These are phyloP conservation scores for Litchi chinensis DNA, from an alignment of 345 rosid genomes.

Conservation along the genomic window DNA sequence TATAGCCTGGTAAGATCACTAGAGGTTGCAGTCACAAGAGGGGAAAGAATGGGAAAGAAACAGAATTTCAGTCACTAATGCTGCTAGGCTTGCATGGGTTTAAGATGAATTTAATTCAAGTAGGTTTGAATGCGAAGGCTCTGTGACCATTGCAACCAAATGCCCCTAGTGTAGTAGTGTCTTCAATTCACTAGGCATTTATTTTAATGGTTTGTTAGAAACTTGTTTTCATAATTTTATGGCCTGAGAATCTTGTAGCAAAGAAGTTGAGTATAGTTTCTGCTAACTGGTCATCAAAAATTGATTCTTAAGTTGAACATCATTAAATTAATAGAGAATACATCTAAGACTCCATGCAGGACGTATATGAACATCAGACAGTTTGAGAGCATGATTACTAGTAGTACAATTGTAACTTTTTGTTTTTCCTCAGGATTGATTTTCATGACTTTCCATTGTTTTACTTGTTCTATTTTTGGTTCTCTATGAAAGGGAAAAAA, in stretches of 20 bases:
- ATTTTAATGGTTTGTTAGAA: background rate
- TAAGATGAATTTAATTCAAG: background rate
- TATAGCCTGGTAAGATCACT: background rate
- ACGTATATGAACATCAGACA: background rate
- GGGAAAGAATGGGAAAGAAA: background rate
- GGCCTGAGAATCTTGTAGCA: background rate
- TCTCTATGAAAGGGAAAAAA: background rate
- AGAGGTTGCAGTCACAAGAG: background rate
- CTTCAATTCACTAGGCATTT: background rate
- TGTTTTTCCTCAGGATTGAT: slow-evolving; percentile 3
- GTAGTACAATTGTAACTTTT: background rate
- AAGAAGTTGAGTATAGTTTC: background rate
- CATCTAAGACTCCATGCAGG: background rate
- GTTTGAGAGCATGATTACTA: background rate
- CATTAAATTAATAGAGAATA: background rate
- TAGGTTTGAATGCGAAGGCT: background rate
- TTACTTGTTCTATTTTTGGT: background rate
- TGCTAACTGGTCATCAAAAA: background rate
- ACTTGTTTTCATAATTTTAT: background rate
- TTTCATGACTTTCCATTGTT: background rate
- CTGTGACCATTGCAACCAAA: background rate
- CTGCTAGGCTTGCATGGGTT: too few relatives aligned
- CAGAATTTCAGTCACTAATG: background rate
- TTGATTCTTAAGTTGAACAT: background rate
- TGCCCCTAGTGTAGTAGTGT: background rate